Conservation (phyloP, 192 early-diverging fungal genomes). For the Endogone sp. region DNA sequence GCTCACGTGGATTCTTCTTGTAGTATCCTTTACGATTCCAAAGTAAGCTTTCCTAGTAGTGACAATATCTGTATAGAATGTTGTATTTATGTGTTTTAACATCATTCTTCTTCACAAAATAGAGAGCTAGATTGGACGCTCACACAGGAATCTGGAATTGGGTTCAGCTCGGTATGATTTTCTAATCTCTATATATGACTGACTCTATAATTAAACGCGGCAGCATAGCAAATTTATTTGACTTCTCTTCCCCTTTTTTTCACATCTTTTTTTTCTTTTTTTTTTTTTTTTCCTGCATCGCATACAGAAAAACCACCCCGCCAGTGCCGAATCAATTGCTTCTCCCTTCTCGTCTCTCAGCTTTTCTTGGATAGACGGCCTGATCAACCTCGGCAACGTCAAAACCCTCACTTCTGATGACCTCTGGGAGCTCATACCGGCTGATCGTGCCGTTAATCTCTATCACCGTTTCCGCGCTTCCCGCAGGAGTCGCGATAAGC, state of each 20-base stretch:
- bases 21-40: background rate
- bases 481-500: background rate
- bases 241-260: too few species aligned
- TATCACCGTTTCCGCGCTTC: background rate
- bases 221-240: too few species aligned
- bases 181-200: background rate
- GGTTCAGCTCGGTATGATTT: background rate
- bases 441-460: background rate
- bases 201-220: background rate
- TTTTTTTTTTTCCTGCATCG: background rate
- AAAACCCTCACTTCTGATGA: conserved; percentile 7
- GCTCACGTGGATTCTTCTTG: background rate
- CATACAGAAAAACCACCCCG: background rate
- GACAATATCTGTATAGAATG: too few species aligned
- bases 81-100: too few species aligned
- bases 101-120: too few species aligned
- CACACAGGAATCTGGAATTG: background rate
- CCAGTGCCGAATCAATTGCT: background rate
- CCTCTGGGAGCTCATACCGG: conserved; percentile 13
- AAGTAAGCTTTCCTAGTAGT: too few species aligned
- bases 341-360: background rate
- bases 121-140: background rate
- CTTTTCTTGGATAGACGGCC: conserved; percentile 29
- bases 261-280: too few species aligned
- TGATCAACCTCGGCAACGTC: conserved; percentile 8